Conservation (phyloP, 139 green algal species). For the Micractinium sp. region DNA sequence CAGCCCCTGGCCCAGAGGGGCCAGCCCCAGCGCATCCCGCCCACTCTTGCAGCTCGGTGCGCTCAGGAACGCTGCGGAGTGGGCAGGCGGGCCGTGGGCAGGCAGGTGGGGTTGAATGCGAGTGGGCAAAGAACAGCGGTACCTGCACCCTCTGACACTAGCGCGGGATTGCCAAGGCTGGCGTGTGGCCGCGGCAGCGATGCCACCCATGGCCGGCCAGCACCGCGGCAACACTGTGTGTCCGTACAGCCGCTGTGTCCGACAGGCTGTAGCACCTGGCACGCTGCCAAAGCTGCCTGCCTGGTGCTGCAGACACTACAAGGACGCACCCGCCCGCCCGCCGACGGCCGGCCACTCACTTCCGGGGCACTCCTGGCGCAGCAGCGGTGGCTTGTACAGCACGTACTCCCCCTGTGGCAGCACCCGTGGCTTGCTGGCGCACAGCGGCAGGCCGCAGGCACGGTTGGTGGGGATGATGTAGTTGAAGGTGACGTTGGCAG, state of each 20-base stretch:
- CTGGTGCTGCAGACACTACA: too few relatives aligned
- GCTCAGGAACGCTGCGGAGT: neutral
- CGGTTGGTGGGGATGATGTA: neutral
- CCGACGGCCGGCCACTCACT: neutral
- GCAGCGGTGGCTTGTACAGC: neutral
- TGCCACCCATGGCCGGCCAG: too few relatives aligned
- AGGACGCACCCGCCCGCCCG: too few relatives aligned
- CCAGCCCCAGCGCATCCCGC: neutral
- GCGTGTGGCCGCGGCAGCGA: too few relatives aligned
- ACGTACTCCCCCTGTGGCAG: neutral
- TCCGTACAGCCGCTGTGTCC: too few relatives aligned
- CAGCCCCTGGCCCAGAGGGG: neutral
- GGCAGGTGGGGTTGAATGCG: neutral
- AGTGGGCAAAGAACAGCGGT: neutral
- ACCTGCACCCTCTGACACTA: too few relatives aligned
- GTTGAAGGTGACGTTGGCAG: neutral
- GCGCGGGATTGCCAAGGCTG: too few relatives aligned
- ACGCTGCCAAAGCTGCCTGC: too few relatives aligned
- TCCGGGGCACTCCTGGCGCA: conserved; percentile 8
- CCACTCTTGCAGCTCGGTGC: neutral
- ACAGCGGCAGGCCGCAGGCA: neutral
- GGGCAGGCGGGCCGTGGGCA: neutral
- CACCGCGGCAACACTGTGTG: too few relatives aligned
- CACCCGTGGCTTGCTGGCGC: neutral
- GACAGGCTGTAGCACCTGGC: too few relatives aligned